Percentiles rank a stretch among this genome's conserved stretches.
Conservation (phyloP, 2,329 filamentous ascomycete genomes). For the Aspergillus intermedius region DNA sequence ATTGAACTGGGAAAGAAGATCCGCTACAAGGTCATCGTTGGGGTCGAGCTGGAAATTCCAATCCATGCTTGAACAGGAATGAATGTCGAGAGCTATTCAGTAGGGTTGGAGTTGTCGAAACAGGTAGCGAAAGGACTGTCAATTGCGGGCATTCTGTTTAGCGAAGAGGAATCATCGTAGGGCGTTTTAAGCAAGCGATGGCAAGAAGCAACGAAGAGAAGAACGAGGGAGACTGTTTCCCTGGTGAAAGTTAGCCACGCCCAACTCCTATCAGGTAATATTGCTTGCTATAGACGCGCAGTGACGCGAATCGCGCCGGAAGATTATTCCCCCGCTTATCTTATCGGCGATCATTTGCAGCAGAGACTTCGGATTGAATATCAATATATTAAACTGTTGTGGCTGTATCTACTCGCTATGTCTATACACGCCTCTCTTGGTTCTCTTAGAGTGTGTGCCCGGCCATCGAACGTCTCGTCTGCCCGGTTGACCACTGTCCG, state of each 20-base stretch:
- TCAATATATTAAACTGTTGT: background rate
- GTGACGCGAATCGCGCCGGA: slow-evolving; percentile 8
- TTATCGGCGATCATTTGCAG: slow-evolving; percentile 9
- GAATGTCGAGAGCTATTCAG: background rate
- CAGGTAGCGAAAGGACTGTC: background rate
- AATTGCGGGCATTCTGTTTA: background rate
- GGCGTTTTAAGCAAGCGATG: background rate
- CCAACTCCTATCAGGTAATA: slow-evolving; percentile 4
- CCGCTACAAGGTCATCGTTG: slow-evolving; percentile 13
- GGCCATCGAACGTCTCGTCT: slow-evolving; percentile 4
- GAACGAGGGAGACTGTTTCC: too few relatives aligned
- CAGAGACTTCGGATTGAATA: background rate
- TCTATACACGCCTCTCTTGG: slow-evolving; percentile 3
- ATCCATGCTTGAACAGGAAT: background rate
- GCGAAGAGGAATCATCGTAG: background rate
- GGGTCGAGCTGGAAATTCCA: background rate
- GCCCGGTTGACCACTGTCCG: slow-evolving; percentile 24
- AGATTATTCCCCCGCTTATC: slow-evolving; percentile 13
- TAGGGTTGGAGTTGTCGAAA: background rate
- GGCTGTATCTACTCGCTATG: slow-evolving; percentile 2
- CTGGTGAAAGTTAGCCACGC: too few relatives aligned
- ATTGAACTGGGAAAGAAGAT: slow-evolving; percentile 14
- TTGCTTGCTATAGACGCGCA: slow-evolving; percentile 5
- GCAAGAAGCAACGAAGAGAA: slow-evolving; percentile 9
- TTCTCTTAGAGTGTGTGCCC: slow-evolving; percentile 10